A percentile compares a stretch with the other conserved stretches of the same genome.
Evolutionary conservation across 306 rosid genomes (phyloP).

Genomic region (Cicer chorassanicum): DNA sequence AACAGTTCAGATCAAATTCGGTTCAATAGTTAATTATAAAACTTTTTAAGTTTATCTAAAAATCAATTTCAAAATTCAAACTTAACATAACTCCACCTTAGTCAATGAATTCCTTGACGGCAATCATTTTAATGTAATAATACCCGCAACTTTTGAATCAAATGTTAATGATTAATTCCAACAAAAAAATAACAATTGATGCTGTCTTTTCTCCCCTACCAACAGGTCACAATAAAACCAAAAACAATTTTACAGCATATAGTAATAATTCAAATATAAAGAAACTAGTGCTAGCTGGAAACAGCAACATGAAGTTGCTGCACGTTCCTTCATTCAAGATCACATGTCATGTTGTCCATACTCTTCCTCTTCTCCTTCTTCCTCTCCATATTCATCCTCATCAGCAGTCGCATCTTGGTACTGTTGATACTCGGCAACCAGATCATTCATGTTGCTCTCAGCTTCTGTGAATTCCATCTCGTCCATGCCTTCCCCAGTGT

Average conservation of each 20-base stretch:
- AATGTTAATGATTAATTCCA: conserved; percentile 2
- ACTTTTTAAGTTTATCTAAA: too few species aligned
- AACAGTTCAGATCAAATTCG: too few species aligned
- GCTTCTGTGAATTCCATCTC: conserved; percentile 27
- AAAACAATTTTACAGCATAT: conserved; percentile 30
- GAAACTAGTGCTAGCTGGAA: conserved; percentile 45
- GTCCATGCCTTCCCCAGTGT: conserved; percentile 22
- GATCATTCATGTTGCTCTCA: conserved; percentile 35
- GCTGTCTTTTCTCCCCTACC: neutral
- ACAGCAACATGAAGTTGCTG: conserved; percentile 68
- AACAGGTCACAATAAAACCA: conserved; percentile 28
- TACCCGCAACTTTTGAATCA: neutral
- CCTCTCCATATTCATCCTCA: conserved; percentile 19
- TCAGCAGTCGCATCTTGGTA: conserved; percentile 27
- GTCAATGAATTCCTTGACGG: neutral
- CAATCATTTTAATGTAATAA: neutral
- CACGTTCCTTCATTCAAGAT: conserved; percentile 34
- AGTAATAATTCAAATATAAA: conserved; percentile 3
- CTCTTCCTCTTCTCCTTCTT: conserved; percentile 1
- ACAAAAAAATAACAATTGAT: neutral
- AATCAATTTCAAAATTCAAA: neutral
- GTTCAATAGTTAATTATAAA: too few species aligned
- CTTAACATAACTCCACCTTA: neutral
- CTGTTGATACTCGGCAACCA: conserved; percentile 34
- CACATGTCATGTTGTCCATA: conserved; percentile 28